Conservation (phyloP, 176 grass and related monocot genomes). For the Canna indica region DNA sequence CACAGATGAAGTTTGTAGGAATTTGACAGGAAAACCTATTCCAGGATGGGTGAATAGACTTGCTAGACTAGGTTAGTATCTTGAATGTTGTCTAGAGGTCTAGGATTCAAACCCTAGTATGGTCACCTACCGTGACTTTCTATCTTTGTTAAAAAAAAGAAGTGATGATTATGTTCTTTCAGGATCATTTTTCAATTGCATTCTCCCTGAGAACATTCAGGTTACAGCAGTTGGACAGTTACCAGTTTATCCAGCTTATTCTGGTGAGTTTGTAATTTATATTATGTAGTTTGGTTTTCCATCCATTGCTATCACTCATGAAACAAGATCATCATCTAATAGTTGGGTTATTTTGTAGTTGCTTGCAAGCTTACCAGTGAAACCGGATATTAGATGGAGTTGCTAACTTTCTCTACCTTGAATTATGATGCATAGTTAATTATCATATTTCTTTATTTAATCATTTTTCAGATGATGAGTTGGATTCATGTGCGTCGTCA, state of each 20-base stretch:
- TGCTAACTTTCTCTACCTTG: neutral
- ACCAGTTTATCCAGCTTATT: slow-evolving; percentile 40
- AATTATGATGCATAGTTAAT: neutral
- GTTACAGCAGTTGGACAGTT: slow-evolving; percentile 52
- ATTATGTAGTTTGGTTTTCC: neutral
- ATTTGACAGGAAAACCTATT: slow-evolving; percentile 41
- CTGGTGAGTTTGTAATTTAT: slow-evolving; percentile 40
- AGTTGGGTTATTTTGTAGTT: neutral
- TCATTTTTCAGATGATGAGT: slow-evolving; percentile 47
- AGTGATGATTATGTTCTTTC: neutral
- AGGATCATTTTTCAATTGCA: slow-evolving; percentile 71
- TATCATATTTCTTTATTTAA: neutral
- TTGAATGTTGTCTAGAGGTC: no score
- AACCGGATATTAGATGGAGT: neutral
- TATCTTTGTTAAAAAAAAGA: neutral
- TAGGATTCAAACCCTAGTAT: no score
- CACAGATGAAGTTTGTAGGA: slow-evolving; percentile 57
- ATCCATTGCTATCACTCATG: neutral
- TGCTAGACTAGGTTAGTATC: slow-evolving; percentile 64
- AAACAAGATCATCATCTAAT: neutral
- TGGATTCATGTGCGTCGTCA: slow-evolving; percentile 52
- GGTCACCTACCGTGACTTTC: no score
- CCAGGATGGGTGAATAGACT: slow-evolving; percentile 80
- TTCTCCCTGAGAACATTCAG: slow-evolving; percentile 77
- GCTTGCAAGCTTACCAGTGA: neutral